A percentile compares a stretch with the other conserved stretches of the same genome.
These are phyloP conservation scores for Eremomyces bilateralis DNA, from an alignment of 495 filamentous ascomycete species.

Conservation along the genomic window DNA sequence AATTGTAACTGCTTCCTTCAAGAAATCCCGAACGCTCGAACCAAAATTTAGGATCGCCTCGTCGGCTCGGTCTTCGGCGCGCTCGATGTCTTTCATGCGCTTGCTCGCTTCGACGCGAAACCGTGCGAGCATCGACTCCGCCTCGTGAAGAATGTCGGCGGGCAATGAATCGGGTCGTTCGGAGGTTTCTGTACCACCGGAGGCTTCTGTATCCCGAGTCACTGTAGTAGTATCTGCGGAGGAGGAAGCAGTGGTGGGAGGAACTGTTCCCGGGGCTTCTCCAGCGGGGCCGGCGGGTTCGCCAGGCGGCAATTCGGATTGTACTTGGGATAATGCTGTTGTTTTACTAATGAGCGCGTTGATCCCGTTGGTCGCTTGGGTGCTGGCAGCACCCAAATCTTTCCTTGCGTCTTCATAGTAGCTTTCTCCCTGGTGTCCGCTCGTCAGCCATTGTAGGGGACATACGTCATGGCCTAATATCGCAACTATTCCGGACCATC, in stretches of 20 bases:
- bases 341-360: slow-evolving; percentile 8
- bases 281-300: not conserved
- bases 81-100: slow-evolving; percentile 74
- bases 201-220: not conserved
- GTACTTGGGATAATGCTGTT: slow-evolving; percentile 9
- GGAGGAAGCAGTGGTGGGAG: too few relatives aligned
- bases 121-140: slow-evolving; percentile 61
- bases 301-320: not conserved
- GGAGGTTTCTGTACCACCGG: slow-evolving; percentile 1
- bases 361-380: slow-evolving; percentile 69
- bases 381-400: slow-evolving; percentile 55
- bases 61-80: slow-evolving; percentile 91
- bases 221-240: not conserved
- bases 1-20: slow-evolving; percentile 78
- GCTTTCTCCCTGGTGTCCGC: slow-evolving; percentile 41
- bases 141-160: slow-evolving; percentile 29
- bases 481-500: not conserved
- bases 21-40: slow-evolving; percentile 70
- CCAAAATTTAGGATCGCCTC: slow-evolving; percentile 90
- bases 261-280: not conserved
- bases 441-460: slow-evolving; percentile 1
- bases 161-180: slow-evolving; percentile 27
- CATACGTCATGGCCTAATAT: too few relatives aligned
- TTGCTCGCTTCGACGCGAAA: slow-evolving; percentile 65
- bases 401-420: slow-evolving; percentile 69